phyloP scores from a whole-genome alignment of 1,284 basidiomycete genomes.

The Ganoderma multipileum region DNA sequence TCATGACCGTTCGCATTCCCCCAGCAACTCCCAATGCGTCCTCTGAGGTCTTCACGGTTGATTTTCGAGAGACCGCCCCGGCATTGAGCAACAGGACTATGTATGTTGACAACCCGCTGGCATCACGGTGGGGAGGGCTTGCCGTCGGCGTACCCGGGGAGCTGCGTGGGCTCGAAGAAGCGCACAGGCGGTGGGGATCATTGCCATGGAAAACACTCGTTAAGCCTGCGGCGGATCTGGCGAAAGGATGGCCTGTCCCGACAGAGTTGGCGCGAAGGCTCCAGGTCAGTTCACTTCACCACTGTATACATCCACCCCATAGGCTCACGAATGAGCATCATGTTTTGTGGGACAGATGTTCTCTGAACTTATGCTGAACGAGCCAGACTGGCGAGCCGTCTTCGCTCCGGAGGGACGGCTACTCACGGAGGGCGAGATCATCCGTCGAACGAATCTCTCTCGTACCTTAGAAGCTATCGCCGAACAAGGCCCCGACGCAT shows the following conservation, averaged over 20 bases:
- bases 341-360: conserved; percentile 50
- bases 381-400: conserved; percentile 79
- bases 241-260: conserved; percentile 80
- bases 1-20: conserved; percentile 88
- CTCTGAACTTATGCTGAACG: conserved; percentile 72
- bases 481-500: conserved; percentile 71
- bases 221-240: conserved; percentile 76
- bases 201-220: conserved; percentile 83
- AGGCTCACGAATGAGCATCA: too few species aligned
- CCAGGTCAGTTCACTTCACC: conserved; percentile 51
- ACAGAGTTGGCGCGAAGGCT: conserved; percentile 78
- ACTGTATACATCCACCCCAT: too few species aligned
- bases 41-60: conserved; percentile 78
- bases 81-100: conserved; percentile 75
- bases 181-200: conserved; percentile 81
- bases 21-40: conserved; percentile 46
- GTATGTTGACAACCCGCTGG: conserved; percentile 62
- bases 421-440: conserved; percentile 76
- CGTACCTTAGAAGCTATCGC: conserved; percentile 73
- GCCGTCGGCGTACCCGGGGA: conserved; percentile 89
- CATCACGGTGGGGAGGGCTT: conserved; percentile 78
- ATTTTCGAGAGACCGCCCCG: conserved; percentile 91
- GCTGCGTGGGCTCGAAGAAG: conserved; percentile 82
- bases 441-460: conserved; percentile 74
- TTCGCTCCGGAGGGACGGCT: conserved; percentile 83